Percentiles rank a stretch among this genome's conserved stretches.
Evolutionary conservation across 129 eudicot species (phyloP).

Genomic region (Daucus carota): DNA sequence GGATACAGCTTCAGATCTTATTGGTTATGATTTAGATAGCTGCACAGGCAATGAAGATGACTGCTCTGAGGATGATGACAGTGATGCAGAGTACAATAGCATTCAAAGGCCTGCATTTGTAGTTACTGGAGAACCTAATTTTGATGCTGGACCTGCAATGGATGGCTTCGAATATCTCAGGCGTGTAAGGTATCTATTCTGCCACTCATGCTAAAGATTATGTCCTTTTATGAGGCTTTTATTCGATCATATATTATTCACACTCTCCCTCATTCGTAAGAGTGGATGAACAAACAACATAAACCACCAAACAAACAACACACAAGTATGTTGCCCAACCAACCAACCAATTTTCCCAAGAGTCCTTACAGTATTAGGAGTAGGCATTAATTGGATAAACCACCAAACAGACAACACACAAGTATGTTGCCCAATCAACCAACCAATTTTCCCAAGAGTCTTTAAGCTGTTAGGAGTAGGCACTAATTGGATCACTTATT

Average conservation of each 20-base stretch:
- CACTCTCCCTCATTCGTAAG: too few species aligned
- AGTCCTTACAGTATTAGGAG: too few species aligned
- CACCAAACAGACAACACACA: too few species aligned
- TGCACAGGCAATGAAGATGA: constrained; percentile 38
- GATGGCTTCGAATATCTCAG: constrained; percentile 94
- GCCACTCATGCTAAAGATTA: background rate
- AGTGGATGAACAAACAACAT: too few species aligned
- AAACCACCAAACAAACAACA: too few species aligned
- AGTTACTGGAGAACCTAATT: constrained; percentile 90
- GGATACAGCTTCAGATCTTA: constrained; percentile 19
- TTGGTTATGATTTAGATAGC: constrained; percentile 24
- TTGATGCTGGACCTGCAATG: constrained; percentile 95
- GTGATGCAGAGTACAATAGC: constrained; percentile 65
- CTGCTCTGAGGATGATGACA: constrained; percentile 50
- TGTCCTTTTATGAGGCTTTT: background rate
- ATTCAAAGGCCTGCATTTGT: constrained; percentile 74
- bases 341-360: too few species aligned
- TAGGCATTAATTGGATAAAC: too few species aligned
- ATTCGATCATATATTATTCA: too few species aligned
- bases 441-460: too few species aligned
- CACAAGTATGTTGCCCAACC: too few species aligned
- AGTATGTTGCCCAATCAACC: too few species aligned
- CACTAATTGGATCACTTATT: background rate
- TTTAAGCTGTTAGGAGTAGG: too few species aligned
- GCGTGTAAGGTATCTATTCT: constrained; percentile 73